These are phyloP conservation scores for Moesziomyces globuligerus DNA, from an alignment of 1,284 basidiomycete species.

Conservation along the genomic window DNA sequence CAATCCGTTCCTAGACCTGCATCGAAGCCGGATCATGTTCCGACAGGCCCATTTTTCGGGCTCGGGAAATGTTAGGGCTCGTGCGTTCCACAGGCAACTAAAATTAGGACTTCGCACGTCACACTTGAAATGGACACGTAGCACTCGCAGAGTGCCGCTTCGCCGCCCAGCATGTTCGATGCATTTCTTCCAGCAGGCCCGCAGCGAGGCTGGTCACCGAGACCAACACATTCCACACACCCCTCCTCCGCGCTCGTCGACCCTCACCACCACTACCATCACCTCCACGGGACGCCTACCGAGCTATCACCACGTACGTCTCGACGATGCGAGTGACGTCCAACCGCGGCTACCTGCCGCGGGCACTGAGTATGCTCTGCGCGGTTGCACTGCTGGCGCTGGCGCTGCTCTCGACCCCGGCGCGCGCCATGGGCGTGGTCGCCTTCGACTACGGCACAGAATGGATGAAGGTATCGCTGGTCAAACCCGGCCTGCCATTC, in stretches of 20 bases:
- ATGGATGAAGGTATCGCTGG: slow-evolving; percentile 82
- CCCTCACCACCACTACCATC: neutral
- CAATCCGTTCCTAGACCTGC: no score
- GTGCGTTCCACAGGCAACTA: no score
- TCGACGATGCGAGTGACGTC: slow-evolving; percentile 27
- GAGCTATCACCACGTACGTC: no score
- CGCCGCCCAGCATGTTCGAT: slow-evolving; percentile 7
- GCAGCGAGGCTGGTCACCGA: neutral
- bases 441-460: slow-evolving; percentile 67
- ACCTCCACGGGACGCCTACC: no score
- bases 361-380: slow-evolving; percentile 24
- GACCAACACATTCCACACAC: slow-evolving; percentile 16
- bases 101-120: slow-evolving; percentile 13
- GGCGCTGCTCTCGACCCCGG: slow-evolving; percentile 23
- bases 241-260: neutral
- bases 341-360: slow-evolving; percentile 10
- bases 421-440: slow-evolving; percentile 61
- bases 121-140: slow-evolving; percentile 32
- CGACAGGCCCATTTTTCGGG: neutral
- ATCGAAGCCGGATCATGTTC: no score
- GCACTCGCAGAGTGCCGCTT: neutral
- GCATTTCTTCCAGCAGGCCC: slow-evolving; percentile 28
- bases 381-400: slow-evolving; percentile 26
- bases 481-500: slow-evolving; percentile 95
- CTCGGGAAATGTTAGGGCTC: no score